Evolutionary conservation across 1,139 yeast species (phyloP).

Genomic region (Protomyces lactucae-debilis): DNA sequence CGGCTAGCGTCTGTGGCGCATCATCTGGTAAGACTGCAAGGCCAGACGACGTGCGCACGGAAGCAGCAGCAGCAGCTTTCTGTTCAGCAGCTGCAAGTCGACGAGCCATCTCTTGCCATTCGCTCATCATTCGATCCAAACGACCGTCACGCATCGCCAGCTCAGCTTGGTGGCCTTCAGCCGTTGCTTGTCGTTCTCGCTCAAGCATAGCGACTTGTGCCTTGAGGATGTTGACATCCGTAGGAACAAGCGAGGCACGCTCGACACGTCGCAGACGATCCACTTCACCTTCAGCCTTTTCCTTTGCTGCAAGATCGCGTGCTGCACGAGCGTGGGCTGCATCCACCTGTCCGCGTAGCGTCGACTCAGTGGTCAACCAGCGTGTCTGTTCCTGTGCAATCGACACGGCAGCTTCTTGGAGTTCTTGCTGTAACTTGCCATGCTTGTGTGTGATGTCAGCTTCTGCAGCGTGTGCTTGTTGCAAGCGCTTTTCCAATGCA

Average conservation of each 20-base stretch:
- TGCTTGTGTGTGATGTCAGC: not conserved
- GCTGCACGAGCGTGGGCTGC: not conserved
- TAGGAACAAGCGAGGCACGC: not conserved
- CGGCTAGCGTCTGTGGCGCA: not conserved
- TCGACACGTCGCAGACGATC: not conserved
- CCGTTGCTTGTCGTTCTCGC: not conserved
- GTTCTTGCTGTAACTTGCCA: conserved; percentile 3
- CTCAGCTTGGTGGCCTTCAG: conserved; percentile 5
- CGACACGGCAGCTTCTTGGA: conserved; percentile 14
- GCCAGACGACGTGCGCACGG: not conserved
- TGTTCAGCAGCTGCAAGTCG: conserved; percentile 2
- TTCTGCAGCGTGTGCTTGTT: not conserved
- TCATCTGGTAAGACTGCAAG: not conserved
- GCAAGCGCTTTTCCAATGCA: not conserved
- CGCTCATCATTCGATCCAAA: conserved; percentile 3
- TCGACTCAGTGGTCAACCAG: conserved; percentile 1
- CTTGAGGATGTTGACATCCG: conserved; percentile 14
- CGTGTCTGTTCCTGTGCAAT: conserved; percentile 25
- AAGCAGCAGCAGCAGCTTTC: not conserved
- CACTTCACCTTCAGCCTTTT: not conserved
- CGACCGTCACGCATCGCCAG: conserved; percentile 7
- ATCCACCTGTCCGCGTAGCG: not conserved
- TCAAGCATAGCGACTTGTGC: conserved; percentile 14
- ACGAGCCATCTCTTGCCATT: conserved; percentile 15
- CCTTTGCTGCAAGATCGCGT: not conserved